Conservation (phyloP, 108 stramenopile genomes). For the Nitzschia sp. region DNA sequence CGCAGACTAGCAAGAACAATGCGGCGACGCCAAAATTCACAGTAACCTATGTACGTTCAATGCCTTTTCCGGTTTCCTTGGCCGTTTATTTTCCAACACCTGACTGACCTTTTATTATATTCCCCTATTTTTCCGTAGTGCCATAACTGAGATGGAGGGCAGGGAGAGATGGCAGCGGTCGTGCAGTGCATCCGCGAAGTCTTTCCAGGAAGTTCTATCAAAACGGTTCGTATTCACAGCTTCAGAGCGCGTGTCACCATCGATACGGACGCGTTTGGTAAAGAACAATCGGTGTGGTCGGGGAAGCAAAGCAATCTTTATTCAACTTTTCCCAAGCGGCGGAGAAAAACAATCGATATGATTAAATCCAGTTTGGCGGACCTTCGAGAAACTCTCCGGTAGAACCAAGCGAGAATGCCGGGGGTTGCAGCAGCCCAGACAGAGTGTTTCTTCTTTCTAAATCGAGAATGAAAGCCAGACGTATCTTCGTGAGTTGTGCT, state of each 20-base stretch:
- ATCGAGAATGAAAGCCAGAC: background rate
- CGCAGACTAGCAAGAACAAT: too few species aligned
- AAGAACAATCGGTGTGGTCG: constrained; percentile 31
- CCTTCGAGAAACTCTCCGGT: constrained; percentile 19
- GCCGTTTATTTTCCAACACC: background rate
- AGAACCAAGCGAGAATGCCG: too few species aligned
- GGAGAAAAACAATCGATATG: constrained; percentile 21
- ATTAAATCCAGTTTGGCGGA: constrained; percentile 29
- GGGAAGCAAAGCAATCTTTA: constrained; percentile 37
- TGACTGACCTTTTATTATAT: too few species aligned
- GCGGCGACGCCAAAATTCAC: background rate
- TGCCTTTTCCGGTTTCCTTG: background rate
- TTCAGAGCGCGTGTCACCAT: constrained; percentile 33
- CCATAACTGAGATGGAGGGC: constrained; percentile 45
- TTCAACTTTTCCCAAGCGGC: constrained; percentile 24
- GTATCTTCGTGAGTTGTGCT: too few species aligned
- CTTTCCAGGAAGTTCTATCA: constrained; percentile 37
- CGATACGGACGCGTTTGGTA: constrained; percentile 17
- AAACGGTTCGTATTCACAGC: constrained; percentile 20
- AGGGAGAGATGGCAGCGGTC: constrained; percentile 33
- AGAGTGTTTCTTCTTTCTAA: background rate
- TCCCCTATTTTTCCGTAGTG: constrained; percentile 2
- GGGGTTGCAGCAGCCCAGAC: background rate
- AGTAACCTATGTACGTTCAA: background rate
- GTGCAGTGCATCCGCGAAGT: constrained; percentile 28